Conservation (phyloP, 495 filamentous ascomycete genomes). For the Rostrohypoxylon terebratum region DNA sequence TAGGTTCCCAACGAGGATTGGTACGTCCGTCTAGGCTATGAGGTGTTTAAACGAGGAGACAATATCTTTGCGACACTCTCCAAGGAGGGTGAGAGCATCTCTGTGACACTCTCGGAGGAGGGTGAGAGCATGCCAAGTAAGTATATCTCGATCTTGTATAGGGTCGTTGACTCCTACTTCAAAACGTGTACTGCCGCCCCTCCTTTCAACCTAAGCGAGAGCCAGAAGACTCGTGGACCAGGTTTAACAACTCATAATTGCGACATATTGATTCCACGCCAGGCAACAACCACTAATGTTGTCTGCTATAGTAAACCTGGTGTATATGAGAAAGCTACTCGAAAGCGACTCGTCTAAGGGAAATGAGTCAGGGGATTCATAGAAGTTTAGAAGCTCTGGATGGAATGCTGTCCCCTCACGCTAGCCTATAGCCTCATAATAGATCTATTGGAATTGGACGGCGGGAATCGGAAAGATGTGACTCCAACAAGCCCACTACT, state of each 20-base stretch:
- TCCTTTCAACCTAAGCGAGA: slow-evolving; percentile 10
- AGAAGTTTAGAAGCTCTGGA: slow-evolving; percentile 2
- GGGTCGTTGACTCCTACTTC: slow-evolving; percentile 3
- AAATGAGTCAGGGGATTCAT: slow-evolving; percentile 1
- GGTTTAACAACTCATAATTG: slow-evolving; percentile 16
- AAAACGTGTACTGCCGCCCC: slow-evolving; percentile 17
- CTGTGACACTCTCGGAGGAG: slow-evolving; percentile 14
- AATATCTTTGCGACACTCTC: slow-evolving; percentile 23
- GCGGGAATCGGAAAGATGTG: slow-evolving; percentile 23
- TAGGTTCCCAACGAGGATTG: slow-evolving; percentile 61
- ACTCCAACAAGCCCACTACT: slow-evolving; percentile 19
- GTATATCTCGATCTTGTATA: slow-evolving; percentile 21
- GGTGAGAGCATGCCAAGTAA: slow-evolving; percentile 29
- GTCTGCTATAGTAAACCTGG: slow-evolving; percentile 31
- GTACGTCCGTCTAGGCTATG: slow-evolving; percentile 69
- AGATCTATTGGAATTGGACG: slow-evolving; percentile 36
- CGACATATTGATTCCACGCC: slow-evolving; percentile 1
- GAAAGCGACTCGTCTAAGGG: slow-evolving; percentile 36
- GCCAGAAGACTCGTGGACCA: background rate
- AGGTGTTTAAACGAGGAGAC: slow-evolving; percentile 33
- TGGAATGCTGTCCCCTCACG: slow-evolving; percentile 8
- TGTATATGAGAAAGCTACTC: slow-evolving; percentile 48
- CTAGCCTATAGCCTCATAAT: slow-evolving; percentile 42
- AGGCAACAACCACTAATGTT: slow-evolving; percentile 17
- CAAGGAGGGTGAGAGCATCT: slow-evolving; percentile 26